These are phyloP conservation scores for Brasilioporus rufonigricans DNA, from an alignment of 768 basidiomycete genomes.

Conservation along the genomic window DNA sequence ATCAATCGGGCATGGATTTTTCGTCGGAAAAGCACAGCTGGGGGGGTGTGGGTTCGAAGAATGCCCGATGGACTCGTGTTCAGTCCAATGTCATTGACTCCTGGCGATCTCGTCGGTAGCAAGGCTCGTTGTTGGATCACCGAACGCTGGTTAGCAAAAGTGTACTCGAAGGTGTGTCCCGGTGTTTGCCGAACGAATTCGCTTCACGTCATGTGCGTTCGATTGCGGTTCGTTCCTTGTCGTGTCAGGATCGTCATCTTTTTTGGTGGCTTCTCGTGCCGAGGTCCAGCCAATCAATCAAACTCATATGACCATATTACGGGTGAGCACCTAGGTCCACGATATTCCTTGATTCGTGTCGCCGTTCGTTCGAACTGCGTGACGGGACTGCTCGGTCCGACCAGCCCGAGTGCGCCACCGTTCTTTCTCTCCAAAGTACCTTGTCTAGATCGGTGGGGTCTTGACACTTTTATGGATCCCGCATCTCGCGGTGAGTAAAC, in stretches of 20 bases:
- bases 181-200: slow-evolving; percentile 15
- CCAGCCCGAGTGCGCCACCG: not conserved
- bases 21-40: no score
- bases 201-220: slow-evolving; percentile 12
- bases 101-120: no score
- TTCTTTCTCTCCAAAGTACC: slow-evolving; percentile 7
- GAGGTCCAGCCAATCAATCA: no score
- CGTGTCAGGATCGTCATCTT: slow-evolving; percentile 26
- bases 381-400: not conserved
- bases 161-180: no score
- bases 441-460: slow-evolving; percentile 18
- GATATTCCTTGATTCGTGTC: no score
- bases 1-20: no score
- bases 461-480: slow-evolving; percentile 16
- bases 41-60: no score
- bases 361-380: not conserved
- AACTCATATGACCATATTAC: slow-evolving; percentile 7
- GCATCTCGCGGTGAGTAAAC: slow-evolving; percentile 4
- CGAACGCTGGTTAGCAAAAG: no score
- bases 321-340: no score
- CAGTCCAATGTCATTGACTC: no score
- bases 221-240: slow-evolving; percentile 7
- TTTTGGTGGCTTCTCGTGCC: slow-evolving; percentile 14
- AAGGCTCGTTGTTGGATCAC: no score
- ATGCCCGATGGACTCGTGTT: no score